Evolutionary conservation across 768 basidiomycete species (phyloP).

Genomic region (Suillus paluster): DNA sequence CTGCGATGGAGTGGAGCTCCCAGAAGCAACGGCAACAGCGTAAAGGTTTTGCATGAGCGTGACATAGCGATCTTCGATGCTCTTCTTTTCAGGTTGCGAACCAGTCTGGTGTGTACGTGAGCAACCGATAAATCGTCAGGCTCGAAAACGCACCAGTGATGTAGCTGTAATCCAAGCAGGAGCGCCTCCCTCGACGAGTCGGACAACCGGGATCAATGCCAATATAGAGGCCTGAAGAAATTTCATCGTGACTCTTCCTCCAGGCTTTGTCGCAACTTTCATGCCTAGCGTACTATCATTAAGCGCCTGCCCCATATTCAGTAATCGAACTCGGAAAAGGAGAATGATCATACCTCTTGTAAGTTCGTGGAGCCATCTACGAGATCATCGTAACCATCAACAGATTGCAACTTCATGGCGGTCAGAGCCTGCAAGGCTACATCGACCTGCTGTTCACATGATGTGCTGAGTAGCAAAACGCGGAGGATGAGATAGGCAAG

Average conservation of each 20-base stretch:
- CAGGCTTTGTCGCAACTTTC: constrained; percentile 62
- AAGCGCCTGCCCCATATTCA: constrained; percentile 43
- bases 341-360: constrained; percentile 32
- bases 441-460: constrained; percentile 62
- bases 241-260: constrained; percentile 54
- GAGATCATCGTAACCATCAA: constrained; percentile 48
- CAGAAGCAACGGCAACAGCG: constrained; percentile 60
- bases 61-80: constrained; percentile 49
- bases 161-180: constrained; percentile 53
- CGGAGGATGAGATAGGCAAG: constrained; percentile 67
- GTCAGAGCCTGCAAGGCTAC: constrained; percentile 53
- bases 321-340: neutral
- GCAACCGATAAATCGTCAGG: neutral
- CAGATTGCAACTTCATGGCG: constrained; percentile 47
- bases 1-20: constrained; percentile 41
- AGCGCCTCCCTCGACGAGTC: constrained; percentile 42
- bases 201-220: constrained; percentile 52
- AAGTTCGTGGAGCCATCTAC: constrained; percentile 10
- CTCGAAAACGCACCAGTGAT: constrained; percentile 35
- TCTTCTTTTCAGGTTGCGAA: constrained; percentile 20
- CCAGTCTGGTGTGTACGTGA: constrained; percentile 15
- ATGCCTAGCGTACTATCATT: constrained; percentile 50
- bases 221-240: constrained; percentile 65
- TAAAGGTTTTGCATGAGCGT: constrained; percentile 71
- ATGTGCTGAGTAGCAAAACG: constrained; percentile 57